A percentile compares a stretch with the other conserved stretches of the same genome.
phyloP scores from a whole-genome alignment of 2,329 filamentous ascomycete genomes.

The Penicillium brevicompactum region DNA sequence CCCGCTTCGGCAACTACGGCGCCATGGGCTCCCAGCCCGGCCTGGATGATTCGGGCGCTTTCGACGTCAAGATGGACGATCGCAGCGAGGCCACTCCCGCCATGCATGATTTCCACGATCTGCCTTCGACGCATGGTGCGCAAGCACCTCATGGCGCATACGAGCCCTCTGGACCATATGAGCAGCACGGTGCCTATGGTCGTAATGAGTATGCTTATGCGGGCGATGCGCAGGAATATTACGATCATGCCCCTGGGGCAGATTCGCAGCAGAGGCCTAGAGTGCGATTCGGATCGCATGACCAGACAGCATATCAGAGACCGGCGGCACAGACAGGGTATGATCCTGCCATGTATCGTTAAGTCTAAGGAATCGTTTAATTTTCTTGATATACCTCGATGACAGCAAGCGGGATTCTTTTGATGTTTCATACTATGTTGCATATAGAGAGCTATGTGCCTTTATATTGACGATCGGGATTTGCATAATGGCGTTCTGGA shows the following conservation, averaged over 20 bases:
- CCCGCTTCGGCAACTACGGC: slow-evolving; percentile 51
- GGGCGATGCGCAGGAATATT: slow-evolving; percentile 31
- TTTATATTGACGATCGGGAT: not conserved
- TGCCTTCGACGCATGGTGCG: slow-evolving; percentile 5
- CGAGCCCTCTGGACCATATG: not conserved
- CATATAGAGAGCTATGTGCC: not conserved
- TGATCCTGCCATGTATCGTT: slow-evolving; percentile 37
- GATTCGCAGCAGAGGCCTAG: slow-evolving; percentile 19
- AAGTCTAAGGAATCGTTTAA: slow-evolving; percentile 10
- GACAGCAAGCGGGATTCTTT: not conserved
- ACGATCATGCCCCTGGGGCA: slow-evolving; percentile 26
- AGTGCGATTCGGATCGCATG: slow-evolving; percentile 25
- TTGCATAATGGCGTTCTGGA: slow-evolving; percentile 2
- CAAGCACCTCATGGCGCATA: not conserved
- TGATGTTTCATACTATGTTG: not conserved
- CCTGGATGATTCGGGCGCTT: slow-evolving; percentile 29
- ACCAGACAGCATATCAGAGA: slow-evolving; percentile 24
- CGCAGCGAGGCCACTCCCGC: slow-evolving; percentile 18
- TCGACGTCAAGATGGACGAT: slow-evolving; percentile 40
- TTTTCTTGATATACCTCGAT: not conserved
- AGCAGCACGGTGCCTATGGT: slow-evolving; percentile 2
- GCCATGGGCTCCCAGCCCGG: slow-evolving; percentile 41
- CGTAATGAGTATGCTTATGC: slow-evolving; percentile 26
- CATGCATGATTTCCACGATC: slow-evolving; percentile 13
- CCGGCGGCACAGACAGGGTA: slow-evolving; percentile 38